Percentiles rank a stretch among this genome's conserved stretches.
Conservation (phyloP, 805 yeast species). For the Schwanniomyces occidentalis region DNA sequence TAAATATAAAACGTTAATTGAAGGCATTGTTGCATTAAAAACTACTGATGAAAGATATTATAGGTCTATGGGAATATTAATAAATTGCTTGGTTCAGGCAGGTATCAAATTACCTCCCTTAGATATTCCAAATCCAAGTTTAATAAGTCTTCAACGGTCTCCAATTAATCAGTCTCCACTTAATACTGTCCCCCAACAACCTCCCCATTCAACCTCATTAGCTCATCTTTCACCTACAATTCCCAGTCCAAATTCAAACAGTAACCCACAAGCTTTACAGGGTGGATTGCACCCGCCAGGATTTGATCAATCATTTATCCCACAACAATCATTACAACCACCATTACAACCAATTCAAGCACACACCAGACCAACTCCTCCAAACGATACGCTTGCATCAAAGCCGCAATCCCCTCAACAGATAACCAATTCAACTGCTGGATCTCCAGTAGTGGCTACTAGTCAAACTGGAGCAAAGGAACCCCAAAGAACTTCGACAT, state of each 20-base stretch:
- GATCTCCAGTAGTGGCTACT: conserved; percentile 13
- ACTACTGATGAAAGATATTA: conserved; percentile 57
- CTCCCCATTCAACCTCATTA: conserved; percentile 9
- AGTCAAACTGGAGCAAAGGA: not conserved
- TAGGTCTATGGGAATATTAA: conserved; percentile 50
- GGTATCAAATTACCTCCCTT: conserved; percentile 71
- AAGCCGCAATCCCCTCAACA: conserved; percentile 16
- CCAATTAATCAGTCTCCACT: conserved; percentile 3
- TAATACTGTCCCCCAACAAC: conserved; percentile 5
- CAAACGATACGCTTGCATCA: conserved; percentile 13
- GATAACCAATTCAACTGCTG: conserved; percentile 10
- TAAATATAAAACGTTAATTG: conserved; percentile 65
- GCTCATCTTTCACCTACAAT: conserved; percentile 10
- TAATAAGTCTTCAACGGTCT: conserved; percentile 12
- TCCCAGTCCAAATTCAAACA: conserved; percentile 8
- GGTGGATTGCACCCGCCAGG: too few relatives aligned
- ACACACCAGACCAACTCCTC: conserved; percentile 8
- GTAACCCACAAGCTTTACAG: conserved; percentile 3
- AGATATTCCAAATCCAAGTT: conserved; percentile 49
- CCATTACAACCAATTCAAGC: conserved; percentile 5
- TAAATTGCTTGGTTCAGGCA: conserved; percentile 49
- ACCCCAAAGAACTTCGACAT: not conserved
- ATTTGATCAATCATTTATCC: conserved; percentile 5
- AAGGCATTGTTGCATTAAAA: conserved; percentile 57
- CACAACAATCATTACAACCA: conserved; percentile 1